A percentile compares a stretch with the other conserved stretches of the same genome.
phyloP scores from a whole-genome alignment of 164 flowering plant species.

The Berberis vulgaris region DNA sequence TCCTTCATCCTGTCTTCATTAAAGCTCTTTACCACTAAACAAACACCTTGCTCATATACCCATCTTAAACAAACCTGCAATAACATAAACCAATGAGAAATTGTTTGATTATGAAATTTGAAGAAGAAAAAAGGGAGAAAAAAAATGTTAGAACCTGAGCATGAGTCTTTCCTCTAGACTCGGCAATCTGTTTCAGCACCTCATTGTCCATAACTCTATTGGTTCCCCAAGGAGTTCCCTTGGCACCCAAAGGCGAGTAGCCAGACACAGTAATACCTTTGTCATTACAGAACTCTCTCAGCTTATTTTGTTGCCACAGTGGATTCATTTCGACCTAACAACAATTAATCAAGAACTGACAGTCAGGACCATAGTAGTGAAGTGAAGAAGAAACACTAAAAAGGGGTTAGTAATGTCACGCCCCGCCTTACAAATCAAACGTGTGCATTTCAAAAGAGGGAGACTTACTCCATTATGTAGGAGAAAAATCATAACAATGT shows the following conservation, averaged over 20 bases:
- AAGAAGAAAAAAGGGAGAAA: neutral
- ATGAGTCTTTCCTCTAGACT: constrained; percentile 4
- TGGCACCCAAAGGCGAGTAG: constrained; percentile 2
- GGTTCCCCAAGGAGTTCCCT: neutral
- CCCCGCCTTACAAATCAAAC: too few species aligned
- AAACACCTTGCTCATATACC: constrained; percentile 4
- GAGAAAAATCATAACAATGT: too few species aligned
- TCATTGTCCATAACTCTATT: neutral
- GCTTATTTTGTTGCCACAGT: constrained; percentile 2
- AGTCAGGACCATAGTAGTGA: too few species aligned
- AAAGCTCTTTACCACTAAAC: constrained; percentile 1
- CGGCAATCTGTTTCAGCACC: neutral
- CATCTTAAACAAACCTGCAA: constrained; percentile 2
- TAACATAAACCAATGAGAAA: neutral
- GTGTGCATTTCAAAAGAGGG: too few species aligned
- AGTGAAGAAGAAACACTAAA: too few species aligned
- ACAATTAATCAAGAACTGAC: too few species aligned
- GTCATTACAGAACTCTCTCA: constrained; percentile 4
- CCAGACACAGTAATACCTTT: constrained; percentile 5
- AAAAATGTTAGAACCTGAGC: neutral
- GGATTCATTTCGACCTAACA: constrained; percentile 5
- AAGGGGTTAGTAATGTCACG: too few species aligned
- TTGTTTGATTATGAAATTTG: neutral
- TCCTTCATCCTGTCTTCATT: constrained; percentile 1
- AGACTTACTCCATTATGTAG: too few species aligned